Conservation (phyloP, 148 eudicot genomes). For the Persicaria maculosa region DNA sequence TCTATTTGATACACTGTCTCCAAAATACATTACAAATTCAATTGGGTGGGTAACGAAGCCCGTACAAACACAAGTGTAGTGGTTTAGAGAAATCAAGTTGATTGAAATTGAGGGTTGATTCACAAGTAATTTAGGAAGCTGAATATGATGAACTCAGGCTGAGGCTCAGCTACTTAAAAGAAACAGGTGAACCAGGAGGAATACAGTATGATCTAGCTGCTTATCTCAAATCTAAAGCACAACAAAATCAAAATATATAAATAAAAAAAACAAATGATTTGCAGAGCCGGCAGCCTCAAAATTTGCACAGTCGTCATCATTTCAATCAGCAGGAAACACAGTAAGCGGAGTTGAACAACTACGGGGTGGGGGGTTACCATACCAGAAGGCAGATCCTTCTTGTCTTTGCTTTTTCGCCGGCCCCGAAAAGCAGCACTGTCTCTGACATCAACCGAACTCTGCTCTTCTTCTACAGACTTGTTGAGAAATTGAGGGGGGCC, state of each 20-base stretch:
- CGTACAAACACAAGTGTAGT: too few species aligned
- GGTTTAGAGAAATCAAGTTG: too few species aligned
- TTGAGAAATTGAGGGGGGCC: slow-evolving; percentile 86
- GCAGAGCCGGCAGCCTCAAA: not conserved
- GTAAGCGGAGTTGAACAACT: not conserved
- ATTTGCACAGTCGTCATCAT: not conserved
- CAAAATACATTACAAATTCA: too few species aligned
- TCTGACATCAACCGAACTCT: slow-evolving; percentile 16
- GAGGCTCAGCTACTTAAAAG: too few species aligned
- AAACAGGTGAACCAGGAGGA: too few species aligned
- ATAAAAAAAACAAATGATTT: too few species aligned
- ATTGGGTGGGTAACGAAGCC: too few species aligned
- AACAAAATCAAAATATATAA: too few species aligned
- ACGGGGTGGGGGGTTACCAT: not conserved
- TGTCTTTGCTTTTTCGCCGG: slow-evolving; percentile 45
- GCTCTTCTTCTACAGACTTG: slow-evolving; percentile 54
- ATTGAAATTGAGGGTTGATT: too few species aligned
- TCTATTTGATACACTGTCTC: too few species aligned
- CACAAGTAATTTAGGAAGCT: too few species aligned
- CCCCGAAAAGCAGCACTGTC: slow-evolving; percentile 33
- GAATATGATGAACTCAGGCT: too few species aligned
- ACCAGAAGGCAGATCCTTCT: slow-evolving; percentile 78
- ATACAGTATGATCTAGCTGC: not conserved
- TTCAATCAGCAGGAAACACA: slow-evolving; percentile 9
- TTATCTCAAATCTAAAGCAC: not conserved